These are phyloP conservation scores for Pythium oligandrum DNA, from an alignment of 352 stramenopile genomes.

Conservation along the genomic window DNA sequence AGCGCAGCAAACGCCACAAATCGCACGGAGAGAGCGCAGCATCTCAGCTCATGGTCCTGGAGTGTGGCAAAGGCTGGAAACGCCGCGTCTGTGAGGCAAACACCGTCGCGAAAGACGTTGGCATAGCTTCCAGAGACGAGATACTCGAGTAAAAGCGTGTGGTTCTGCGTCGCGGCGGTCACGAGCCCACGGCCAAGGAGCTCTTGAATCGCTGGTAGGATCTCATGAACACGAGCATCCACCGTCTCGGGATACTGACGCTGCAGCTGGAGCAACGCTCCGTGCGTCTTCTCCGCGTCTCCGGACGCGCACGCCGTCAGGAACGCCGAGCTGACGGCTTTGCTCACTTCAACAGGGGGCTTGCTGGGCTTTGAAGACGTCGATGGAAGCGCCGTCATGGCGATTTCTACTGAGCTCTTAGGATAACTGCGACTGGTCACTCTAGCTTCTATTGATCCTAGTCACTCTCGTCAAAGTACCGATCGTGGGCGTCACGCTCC, in stretches of 20 bases:
- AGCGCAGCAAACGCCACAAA: conserved; percentile 18
- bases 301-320: conserved; percentile 7
- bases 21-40: conserved; percentile 11
- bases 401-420: too few relatives aligned
- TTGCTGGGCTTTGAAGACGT: too few relatives aligned
- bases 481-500: conserved; percentile 74
- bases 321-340: conserved; percentile 3
- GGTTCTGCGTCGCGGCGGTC: conserved; percentile 8
- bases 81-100: conserved; percentile 2
- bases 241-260: conserved; percentile 12
- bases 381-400: too few relatives aligned
- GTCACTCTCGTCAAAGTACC: conserved; percentile 52
- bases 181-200: conserved; percentile 12
- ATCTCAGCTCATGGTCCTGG: conserved; percentile 1
- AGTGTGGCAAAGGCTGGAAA: conserved; percentile 15
- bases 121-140: conserved; percentile 13
- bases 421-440: too few relatives aligned
- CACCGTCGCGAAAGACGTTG: conserved; percentile 6
- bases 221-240: not conserved
- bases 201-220: conserved; percentile 15
- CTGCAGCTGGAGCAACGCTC: conserved; percentile 12
- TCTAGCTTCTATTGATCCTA: too few relatives aligned
- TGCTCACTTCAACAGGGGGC: conserved; percentile 3
- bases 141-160: conserved; percentile 16
- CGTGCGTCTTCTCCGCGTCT: conserved; percentile 17